A percentile compares a stretch with the other conserved stretches of the same genome.
Evolutionary conservation across 2,329 filamentous ascomycete species (phyloP).

Genomic region (Zymoseptoria passerinii): DNA sequence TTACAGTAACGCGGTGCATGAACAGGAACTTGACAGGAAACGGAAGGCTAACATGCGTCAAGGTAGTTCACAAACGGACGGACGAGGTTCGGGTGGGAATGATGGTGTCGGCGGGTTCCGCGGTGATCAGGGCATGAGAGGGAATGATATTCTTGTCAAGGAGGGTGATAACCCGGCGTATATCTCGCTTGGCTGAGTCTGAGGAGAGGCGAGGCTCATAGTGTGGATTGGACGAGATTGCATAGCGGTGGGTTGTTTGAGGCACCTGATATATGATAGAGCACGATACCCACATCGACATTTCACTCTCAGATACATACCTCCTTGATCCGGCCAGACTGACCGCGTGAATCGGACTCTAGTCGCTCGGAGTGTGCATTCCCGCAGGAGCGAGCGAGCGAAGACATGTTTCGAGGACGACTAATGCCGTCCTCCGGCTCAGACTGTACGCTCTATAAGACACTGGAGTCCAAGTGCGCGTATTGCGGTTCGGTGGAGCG

Average conservation of each 20-base stretch:
- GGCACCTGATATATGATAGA: conserved; percentile 6
- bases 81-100: conserved; percentile 2
- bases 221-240: not conserved
- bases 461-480: too few species aligned
- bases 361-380: too few species aligned
- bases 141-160: conserved; percentile 25
- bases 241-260: not conserved
- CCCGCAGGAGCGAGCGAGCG: too few species aligned
- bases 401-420: too few species aligned
- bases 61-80: conserved; percentile 22
- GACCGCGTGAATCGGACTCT: too few species aligned
- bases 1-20: conserved; percentile 33
- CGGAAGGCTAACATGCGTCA: conserved; percentile 25
- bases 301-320: not conserved
- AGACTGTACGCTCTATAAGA: too few species aligned
- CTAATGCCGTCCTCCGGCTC: too few species aligned
- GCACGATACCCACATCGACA: conserved; percentile 7
- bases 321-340: not conserved
- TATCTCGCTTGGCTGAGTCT: conserved; percentile 24
- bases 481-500: too few species aligned
- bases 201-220: not conserved
- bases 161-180: conserved; percentile 28
- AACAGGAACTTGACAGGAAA: conserved; percentile 34
- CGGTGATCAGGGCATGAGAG: conserved; percentile 8
- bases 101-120: conserved; percentile 2